Conservation (phyloP, 768 basidiomycete species). For the Termitomyces heimii region DNA sequence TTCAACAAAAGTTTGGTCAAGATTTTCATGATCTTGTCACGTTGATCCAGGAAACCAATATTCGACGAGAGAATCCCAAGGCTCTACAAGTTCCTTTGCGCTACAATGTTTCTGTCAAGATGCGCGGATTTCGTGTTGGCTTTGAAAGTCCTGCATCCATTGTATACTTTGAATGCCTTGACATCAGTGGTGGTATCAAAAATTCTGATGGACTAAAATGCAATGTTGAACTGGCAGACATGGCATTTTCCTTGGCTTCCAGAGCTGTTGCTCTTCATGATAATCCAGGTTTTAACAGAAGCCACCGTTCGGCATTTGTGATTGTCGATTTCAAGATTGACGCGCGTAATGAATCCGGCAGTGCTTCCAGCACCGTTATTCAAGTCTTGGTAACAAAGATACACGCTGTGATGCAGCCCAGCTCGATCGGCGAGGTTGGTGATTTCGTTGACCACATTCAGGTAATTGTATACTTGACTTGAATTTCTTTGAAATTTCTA, state of each 20-base stretch:
- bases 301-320: constrained; percentile 76
- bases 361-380: constrained; percentile 26
- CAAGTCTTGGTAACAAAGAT: constrained; percentile 64
- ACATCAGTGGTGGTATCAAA: constrained; percentile 59
- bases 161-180: constrained; percentile 69
- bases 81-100: constrained; percentile 18
- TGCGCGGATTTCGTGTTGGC: constrained; percentile 78
- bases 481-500: neutral
- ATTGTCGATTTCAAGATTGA: constrained; percentile 63
- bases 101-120: constrained; percentile 52
- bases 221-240: constrained; percentile 65
- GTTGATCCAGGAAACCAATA: constrained; percentile 57
- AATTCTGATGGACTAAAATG: constrained; percentile 46
- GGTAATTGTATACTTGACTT: constrained; percentile 31
- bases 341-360: constrained; percentile 22
- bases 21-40: constrained; percentile 79
- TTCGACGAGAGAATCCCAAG: constrained; percentile 16
- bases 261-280: constrained; percentile 29
- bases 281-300: constrained; percentile 44
- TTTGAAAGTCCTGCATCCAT: constrained; percentile 70
- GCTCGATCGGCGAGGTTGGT: constrained; percentile 84
- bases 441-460: constrained; percentile 86
- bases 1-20: constrained; percentile 86
- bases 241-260: constrained; percentile 82
- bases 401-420: constrained; percentile 92